Conservation (phyloP, 2,329 filamentous ascomycete species). For the Zarea fungicola region DNA sequence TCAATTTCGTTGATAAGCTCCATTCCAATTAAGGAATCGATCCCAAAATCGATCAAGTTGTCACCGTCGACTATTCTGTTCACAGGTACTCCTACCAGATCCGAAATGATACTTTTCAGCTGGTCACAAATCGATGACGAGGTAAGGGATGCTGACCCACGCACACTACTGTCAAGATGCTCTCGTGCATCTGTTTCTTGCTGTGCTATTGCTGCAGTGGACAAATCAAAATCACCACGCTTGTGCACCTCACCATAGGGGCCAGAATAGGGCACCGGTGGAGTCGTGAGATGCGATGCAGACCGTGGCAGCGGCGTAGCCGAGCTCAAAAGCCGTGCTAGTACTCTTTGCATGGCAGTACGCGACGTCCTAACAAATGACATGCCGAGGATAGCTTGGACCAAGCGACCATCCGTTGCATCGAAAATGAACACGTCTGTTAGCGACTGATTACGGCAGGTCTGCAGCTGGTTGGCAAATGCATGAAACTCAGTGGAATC, state of each 20-base stretch:
- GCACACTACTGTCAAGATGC: neutral
- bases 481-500: neutral
- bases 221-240: neutral
- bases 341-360: neutral
- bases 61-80: conserved; percentile 31
- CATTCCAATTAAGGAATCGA: conserved; percentile 47
- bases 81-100: conserved; percentile 31
- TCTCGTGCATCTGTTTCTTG: neutral
- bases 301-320: neutral
- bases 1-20: conserved; percentile 41
- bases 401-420: neutral
- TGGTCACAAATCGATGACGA: neutral
- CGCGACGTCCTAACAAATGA: neutral
- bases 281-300: neutral
- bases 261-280: no score
- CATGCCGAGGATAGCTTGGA: neutral
- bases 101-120: conserved; percentile 15
- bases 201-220: neutral
- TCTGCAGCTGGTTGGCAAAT: neutral
- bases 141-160: neutral
- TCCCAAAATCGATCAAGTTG: conserved; percentile 39
- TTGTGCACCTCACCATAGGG: neutral
- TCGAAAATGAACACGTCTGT: neutral
- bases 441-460: neutral
- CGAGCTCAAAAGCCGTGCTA: neutral